A percentile compares a stretch with the other conserved stretches of the same genome.
phyloP scores from a whole-genome alignment of 306 rosid genomes.

The Lagenaria siceraria region DNA sequence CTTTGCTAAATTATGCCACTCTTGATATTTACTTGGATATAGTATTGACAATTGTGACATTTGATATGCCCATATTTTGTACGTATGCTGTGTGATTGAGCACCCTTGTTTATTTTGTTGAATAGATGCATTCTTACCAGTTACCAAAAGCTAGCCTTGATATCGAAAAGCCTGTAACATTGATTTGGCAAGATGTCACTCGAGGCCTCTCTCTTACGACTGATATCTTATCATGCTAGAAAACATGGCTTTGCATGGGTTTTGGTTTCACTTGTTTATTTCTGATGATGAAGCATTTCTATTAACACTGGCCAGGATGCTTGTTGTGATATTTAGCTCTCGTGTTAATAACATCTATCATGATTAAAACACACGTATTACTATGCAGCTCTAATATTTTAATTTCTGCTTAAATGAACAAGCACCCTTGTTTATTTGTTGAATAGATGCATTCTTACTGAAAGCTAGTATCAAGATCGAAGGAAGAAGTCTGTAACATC shows the following conservation, averaged over 20 bases:
- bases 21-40: background rate
- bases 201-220: background rate
- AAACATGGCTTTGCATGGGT: background rate
- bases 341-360: background rate
- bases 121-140: background rate
- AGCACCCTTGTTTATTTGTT: too few relatives aligned
- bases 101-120: background rate
- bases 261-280: background rate
- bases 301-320: background rate
- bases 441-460: too few relatives aligned
- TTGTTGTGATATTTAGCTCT: background rate
- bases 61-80: background rate
- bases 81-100: background rate
- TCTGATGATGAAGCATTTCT: background rate
- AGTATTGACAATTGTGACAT: background rate
- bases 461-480: too few relatives aligned
- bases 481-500: too few relatives aligned
- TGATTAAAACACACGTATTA: background rate
- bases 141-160: background rate
- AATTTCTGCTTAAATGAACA: too few relatives aligned
- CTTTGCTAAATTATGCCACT: background rate
- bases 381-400: background rate
- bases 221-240: background rate
- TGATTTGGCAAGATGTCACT: background rate
- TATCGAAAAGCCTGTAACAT: background rate